Percentiles rank a stretch among this genome's conserved stretches.
Evolutionary conservation across 306 rosid genomes (phyloP).

Genomic region (Urtica urens): DNA sequence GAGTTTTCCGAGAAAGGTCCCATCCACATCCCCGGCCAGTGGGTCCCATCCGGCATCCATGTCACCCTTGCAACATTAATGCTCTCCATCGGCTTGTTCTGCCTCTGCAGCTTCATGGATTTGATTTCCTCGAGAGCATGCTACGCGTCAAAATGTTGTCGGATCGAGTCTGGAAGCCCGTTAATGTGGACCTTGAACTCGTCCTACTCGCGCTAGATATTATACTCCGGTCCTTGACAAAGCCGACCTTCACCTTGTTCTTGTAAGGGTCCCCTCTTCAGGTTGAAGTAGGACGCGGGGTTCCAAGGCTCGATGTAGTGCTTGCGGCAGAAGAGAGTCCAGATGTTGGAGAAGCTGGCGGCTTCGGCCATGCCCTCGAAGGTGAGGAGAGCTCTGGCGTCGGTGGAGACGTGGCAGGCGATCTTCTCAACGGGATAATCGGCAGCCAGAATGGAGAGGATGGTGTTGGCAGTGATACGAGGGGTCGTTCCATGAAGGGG

Average conservation of each 20-base stretch:
- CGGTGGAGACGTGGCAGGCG: constrained; percentile 73
- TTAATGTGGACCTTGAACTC: constrained; percentile 81
- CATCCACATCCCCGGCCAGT: constrained; percentile 80
- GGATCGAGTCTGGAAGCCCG: constrained; percentile 69
- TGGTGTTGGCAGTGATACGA: constrained; percentile 87
- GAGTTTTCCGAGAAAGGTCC: constrained; percentile 35
- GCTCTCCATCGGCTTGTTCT: constrained; percentile 27
- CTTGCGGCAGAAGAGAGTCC: constrained; percentile 85
- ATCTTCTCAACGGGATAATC: constrained; percentile 88
- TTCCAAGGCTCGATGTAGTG: constrained; percentile 75
- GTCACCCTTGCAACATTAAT: constrained; percentile 32
- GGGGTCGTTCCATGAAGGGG: constrained; percentile 81
- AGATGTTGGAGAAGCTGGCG: constrained; percentile 72
- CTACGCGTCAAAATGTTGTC: constrained; percentile 63
- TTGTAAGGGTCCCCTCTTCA: constrained; percentile 75
- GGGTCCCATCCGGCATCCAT: constrained; percentile 93
- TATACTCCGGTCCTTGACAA: constrained; percentile 85
- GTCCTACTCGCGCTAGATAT: constrained; percentile 83
- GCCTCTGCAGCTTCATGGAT: constrained; percentile 34
- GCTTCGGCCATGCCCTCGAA: constrained; percentile 89
- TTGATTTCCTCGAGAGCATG: constrained; percentile 49
- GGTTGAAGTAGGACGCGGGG: constrained; percentile 60
- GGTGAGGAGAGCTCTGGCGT: constrained; percentile 71
- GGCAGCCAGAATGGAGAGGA: constrained; percentile 66
- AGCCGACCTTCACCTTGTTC: constrained; percentile 61